phyloP scores from a whole-genome alignment of 2,329 filamentous ascomycete species.

The Alternaria burnsii region DNA sequence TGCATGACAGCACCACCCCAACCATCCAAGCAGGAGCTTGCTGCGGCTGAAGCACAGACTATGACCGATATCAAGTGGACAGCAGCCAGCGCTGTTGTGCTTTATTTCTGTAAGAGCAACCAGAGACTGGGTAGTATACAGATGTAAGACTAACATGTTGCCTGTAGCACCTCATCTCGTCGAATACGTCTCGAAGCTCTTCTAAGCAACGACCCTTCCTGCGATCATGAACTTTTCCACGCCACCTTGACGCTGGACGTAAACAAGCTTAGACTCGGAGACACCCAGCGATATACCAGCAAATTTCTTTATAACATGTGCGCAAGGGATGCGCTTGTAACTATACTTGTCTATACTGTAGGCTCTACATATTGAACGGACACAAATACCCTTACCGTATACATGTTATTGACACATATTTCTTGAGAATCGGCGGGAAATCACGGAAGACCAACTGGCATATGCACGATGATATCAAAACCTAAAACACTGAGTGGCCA shows the following conservation, averaged over 20 bases:
- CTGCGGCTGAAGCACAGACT: constrained; percentile 69
- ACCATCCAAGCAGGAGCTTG: constrained; percentile 74
- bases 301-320: constrained; percentile 9
- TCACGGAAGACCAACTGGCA: neutral
- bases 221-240: neutral
- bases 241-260: neutral
- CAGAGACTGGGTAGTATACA: neutral
- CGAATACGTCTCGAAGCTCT: constrained; percentile 62
- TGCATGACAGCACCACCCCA: constrained; percentile 69
- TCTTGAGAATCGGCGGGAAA: neutral
- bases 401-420: neutral
- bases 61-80: constrained; percentile 73
- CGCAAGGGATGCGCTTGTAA: constrained; percentile 14
- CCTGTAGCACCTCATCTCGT: constrained; percentile 63
- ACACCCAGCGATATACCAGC: neutral
- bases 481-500: neutral
- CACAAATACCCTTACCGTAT: neutral
- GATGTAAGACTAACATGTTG: neutral
- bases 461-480: neutral
- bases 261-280: neutral
- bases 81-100: constrained; percentile 69
- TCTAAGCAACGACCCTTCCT: constrained; percentile 44
- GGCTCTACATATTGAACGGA: neutral
- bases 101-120: constrained; percentile 77
- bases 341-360: neutral